Conservation (phyloP, 495 filamentous ascomycete species). For the Aspergillus taichungensis region DNA sequence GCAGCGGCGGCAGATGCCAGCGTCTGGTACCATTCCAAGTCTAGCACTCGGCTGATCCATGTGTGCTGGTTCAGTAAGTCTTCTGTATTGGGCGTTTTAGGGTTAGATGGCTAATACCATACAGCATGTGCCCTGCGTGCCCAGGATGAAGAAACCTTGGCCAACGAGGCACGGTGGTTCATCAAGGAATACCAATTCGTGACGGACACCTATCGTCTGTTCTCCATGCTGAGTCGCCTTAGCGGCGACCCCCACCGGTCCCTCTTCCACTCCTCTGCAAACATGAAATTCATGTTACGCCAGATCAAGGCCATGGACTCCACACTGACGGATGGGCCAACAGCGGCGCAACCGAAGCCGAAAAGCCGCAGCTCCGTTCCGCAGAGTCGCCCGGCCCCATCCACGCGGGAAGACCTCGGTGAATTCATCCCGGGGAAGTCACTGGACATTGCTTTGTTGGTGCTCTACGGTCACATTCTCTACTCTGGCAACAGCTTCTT, state of each 20-base stretch:
- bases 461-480: slow-evolving; percentile 82
- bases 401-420: slow-evolving; percentile 40
- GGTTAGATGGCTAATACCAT: slow-evolving; percentile 11
- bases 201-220: slow-evolving; percentile 77
- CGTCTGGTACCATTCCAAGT: slow-evolving; percentile 63
- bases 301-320: slow-evolving; percentile 88
- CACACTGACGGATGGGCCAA: slow-evolving; percentile 28
- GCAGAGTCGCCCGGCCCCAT: slow-evolving; percentile 41
- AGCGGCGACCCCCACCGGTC: slow-evolving; percentile 39
- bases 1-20: slow-evolving; percentile 64
- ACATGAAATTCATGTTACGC: slow-evolving; percentile 82
- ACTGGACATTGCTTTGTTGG: slow-evolving; percentile 66
- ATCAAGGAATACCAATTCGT: slow-evolving; percentile 79
- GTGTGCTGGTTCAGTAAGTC: slow-evolving; percentile 67
- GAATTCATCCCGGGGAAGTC: slow-evolving; percentile 40
- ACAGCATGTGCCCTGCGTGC: slow-evolving; percentile 70
- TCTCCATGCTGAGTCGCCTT: slow-evolving; percentile 59
- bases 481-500: slow-evolving; percentile 69
- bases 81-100: not conserved
- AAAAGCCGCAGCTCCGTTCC: slow-evolving; percentile 25
- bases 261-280: slow-evolving; percentile 47
- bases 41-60: slow-evolving; percentile 63
- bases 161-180: slow-evolving; percentile 62
- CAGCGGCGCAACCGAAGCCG: slow-evolving; percentile 6
- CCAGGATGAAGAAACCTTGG: slow-evolving; percentile 69